Base-by-base conservation (phyloP, 192 early-diverging fungal genomes). In the Geranomyces variabilis region DNA sequence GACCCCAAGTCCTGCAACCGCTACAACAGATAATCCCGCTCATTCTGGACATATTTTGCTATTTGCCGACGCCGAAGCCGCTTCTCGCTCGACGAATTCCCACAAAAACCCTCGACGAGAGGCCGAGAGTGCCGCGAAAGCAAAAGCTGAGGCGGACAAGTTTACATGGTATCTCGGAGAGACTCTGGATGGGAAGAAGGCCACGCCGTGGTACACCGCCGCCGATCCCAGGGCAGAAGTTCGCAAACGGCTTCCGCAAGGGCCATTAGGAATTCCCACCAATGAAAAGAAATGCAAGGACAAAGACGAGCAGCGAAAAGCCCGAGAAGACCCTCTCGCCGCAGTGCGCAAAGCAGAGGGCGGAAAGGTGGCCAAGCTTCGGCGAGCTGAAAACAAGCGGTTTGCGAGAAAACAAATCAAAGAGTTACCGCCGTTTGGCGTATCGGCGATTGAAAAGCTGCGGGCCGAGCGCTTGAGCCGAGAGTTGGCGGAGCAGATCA, bases 161-260 rank as follows among this genome's bases (percentile, higher is more conserved):
- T 80, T 80, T 51, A 90, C 89, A 6, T 88, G 85, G 88, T 89
- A 90, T 77, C 75, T 91, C n/a, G 90, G 76, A 9, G 69, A 74
- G 24, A 75, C 70, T 10, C 46, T 28, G 15, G 78, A 75, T 34
- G 75, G 63, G 31, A 74, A 74, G 29, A 65, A 71, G 30, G 68
- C 43, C 13, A 59, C 44, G 21, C 75, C 75, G 36, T 80, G 79
- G 79, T 80, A 80, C 49, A 75, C 75, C 8, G 46, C 67, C n/a
- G 47, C 63, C 26, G 74, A 75, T 36, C 36, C 56, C 58, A 48
- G 41, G 14, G 60, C 69, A n/a, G 19, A 59, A n/a, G 60, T 47
- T 8, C 63, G 26, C 7, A 1, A 45, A 10, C 15, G 0, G 14
- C 29, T 17, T 65, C 28, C 58, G n/a, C 17, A 77, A 61, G 53